Conservation (phyloP, 192 early-diverging fungal genomes). For the Haplosporangium gracile region DNA sequence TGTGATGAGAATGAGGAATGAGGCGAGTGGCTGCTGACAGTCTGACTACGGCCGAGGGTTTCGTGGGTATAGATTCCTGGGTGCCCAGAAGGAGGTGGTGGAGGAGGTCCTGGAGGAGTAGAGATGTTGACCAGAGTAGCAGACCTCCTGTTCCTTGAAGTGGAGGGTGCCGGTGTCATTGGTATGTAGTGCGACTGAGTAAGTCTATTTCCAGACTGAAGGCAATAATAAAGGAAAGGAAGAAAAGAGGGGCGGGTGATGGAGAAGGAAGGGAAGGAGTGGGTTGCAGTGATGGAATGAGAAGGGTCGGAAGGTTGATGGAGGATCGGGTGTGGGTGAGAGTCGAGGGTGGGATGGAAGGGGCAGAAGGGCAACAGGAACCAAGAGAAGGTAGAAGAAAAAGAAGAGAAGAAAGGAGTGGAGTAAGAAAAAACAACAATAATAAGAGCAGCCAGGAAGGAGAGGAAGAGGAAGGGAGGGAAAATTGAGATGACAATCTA, state of each 20-base stretch:
- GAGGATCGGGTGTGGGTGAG: not conserved
- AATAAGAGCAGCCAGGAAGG: not conserved
- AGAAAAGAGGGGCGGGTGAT: not conserved
- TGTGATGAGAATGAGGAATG: slow-evolving; percentile 46
- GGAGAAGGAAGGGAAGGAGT: not conserved
- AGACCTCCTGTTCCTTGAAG: slow-evolving; percentile 44
- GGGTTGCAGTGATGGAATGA: slow-evolving; percentile 1
- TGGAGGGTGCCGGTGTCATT: slow-evolving; percentile 36
- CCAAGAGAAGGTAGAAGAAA: too few species aligned
- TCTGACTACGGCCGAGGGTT: not conserved
- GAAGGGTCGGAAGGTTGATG: not conserved
- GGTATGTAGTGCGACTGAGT: not conserved
- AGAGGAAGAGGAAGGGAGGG: too few species aligned
- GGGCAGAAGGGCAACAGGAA: not conserved
- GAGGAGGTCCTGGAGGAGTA: slow-evolving; percentile 32
- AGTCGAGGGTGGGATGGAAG: slow-evolving; percentile 1
- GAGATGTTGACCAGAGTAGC: slow-evolving; percentile 38
- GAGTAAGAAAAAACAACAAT: not conserved
- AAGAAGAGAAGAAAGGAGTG: not conserved
- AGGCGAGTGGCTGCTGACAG: slow-evolving; percentile 14
- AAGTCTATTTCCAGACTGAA: not conserved
- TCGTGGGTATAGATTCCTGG: not conserved
- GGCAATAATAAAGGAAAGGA: not conserved
- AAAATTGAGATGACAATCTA: too few species aligned
- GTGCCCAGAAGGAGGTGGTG: slow-evolving; percentile 8